Evolutionary conservation across 2,329 filamentous ascomycete species (phyloP), one percentile per base, ranked within the genome.

Genomic region (Nothophoma quercina): DNA sequence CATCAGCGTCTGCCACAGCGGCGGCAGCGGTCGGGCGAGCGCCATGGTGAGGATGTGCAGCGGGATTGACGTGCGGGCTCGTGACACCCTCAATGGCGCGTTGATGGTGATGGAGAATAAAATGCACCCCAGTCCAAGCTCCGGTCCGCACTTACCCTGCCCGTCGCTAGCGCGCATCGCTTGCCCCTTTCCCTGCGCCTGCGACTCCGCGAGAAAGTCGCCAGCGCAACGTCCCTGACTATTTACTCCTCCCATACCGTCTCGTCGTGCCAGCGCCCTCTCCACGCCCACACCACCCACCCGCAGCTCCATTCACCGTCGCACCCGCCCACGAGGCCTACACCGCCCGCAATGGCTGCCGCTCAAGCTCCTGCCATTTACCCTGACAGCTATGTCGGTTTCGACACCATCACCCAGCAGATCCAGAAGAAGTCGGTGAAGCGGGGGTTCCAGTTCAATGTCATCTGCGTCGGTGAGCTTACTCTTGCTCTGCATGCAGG

Each of bases 391-490:
- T 95, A 98, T 85, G 95, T 99, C 78, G 95, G 95, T 86, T 99
- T 99, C 83, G 95, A 99, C 84, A 97, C 92, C 83, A 99, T 99
- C 85, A 99, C 95, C 70, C 92, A 89, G 67, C 95, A 99, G 84
- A 99, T 99, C 71, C 95, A 99, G 88, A 90, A 91, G 83, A 99
- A 99, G 89, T 89, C 98, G 76, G 79, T 99, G 82, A 99, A 99
- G 86, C 92, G 95, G 81, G 95, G 95, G 71, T 99, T 99, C 81
- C 95, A 99, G 81, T 99, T 99, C 87, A 99, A 99, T 78, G 89
- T 98, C 75, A 98, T 98, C 79, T 97, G 93, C 78, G 95, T 98
- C 77, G 95, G 95, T 98, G 84, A 77, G 93, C 88, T 59, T 46
- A 23, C 22, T 39, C 30, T 32, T 34, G 19, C 36, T 32, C 34